Base-by-base conservation (phyloP, 1,284 basidiomycete species). In the Puccinia coronata region DNA sequence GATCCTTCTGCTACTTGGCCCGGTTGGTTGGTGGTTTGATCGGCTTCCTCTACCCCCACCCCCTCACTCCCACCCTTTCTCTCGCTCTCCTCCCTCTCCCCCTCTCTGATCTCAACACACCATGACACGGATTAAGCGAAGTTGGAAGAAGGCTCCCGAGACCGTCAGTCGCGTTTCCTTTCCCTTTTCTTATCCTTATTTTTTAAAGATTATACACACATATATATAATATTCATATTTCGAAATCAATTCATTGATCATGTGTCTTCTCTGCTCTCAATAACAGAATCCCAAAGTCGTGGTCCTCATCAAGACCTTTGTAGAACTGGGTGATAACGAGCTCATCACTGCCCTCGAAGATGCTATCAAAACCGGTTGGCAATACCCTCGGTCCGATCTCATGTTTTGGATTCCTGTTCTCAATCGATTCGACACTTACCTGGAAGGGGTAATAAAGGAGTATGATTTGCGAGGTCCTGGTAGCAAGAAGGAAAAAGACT, bases 361-460 rank as follows among this genome's bases (percentile, higher is more conserved):
- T 57, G 69, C 59, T 36, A 73, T 71, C 57, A 51, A 41, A 11
- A 36, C 67, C 41, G 78, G 78, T 25, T 99, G 97, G 97, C 92
- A 90, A 87, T 99, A 94, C 92, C 94, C 96, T 39, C 91, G 97
- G 83, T 96, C 95, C 81, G 97, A 99, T 88, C 90, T 99, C 82
- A 95, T 98, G 88, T 92, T 93, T 81, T 99, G 97, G 97, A 92
- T 94, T 85, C 92, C 92, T 85, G 93, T 96, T 81, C 91, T 99
- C 71, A 96, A 99, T 89, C 93, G 93, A 86, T 96, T 99, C 86
- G 97, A 98, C 87, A 88, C 88, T 82, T 91, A 97, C 83, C 89
- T 99, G 83, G 94, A 93, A 85, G 90, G 91, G 69, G 89, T 92
- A 83, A 92, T 96, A 86, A 89, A 89, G 82, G 92, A 92, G 87